Conservation (phyloP, 208 protist genomes). For the Leishmania lainsoni region DNA sequence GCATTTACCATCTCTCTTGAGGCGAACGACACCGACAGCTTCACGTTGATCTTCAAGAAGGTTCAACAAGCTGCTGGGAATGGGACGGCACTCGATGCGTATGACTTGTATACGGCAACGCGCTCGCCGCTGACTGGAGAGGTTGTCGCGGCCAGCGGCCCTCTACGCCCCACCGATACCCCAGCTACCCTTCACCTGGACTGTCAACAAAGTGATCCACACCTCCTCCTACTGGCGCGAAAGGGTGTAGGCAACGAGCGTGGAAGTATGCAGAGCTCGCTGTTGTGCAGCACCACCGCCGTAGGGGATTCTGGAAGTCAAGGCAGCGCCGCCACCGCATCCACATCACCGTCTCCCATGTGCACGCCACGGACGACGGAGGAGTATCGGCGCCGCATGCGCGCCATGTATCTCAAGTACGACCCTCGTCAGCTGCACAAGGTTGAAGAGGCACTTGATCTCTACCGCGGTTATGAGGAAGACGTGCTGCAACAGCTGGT, state of each 20-base stretch:
- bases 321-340: not conserved
- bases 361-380: slow-evolving; percentile 4
- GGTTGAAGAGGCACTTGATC: slow-evolving; percentile 38
- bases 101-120: slow-evolving; percentile 32
- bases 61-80: slow-evolving; percentile 51
- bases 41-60: slow-evolving; percentile 56
- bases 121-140: slow-evolving; percentile 16
- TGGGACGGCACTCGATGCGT: slow-evolving; percentile 34
- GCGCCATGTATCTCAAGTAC: slow-evolving; percentile 41
- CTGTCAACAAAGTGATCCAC: slow-evolving; percentile 15
- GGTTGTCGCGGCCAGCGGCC: slow-evolving; percentile 2
- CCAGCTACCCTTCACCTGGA: slow-evolving; percentile 17
- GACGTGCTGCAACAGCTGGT: slow-evolving; percentile 40
- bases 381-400: slow-evolving; percentile 35
- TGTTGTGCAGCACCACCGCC: slow-evolving; percentile 9
- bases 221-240: slow-evolving; percentile 19
- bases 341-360: slow-evolving; percentile 7
- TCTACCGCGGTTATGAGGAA: slow-evolving; percentile 41
- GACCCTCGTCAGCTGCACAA: slow-evolving; percentile 36
- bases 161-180: slow-evolving; percentile 26
- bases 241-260: not conserved
- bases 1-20: slow-evolving; percentile 44
- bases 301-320: not conserved
- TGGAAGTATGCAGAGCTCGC: slow-evolving; percentile 2
- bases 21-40: slow-evolving; percentile 40